Conservation (phyloP, 345 rosid genomes). For the Populus davidiana region DNA sequence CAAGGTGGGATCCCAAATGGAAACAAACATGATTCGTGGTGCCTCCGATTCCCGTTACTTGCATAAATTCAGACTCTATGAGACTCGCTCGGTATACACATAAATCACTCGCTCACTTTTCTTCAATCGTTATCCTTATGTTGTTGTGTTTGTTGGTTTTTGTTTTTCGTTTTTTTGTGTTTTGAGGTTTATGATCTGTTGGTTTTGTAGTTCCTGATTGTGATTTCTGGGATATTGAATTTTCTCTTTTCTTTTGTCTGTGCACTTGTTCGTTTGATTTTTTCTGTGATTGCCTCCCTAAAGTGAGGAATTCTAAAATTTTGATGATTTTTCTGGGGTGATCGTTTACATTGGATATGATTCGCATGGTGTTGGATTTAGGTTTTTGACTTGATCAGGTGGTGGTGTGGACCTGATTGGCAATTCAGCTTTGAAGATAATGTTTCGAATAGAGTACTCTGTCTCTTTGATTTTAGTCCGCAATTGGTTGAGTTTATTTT, state of each 20-base stretch:
- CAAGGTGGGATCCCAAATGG: constrained; percentile 11
- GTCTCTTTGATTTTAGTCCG: background rate
- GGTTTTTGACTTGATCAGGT: background rate
- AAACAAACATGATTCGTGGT: constrained; percentile 20
- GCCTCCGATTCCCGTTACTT: constrained; percentile 40
- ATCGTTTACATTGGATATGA: constrained; percentile 4
- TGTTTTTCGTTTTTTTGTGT: background rate
- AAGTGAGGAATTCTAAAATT: background rate
- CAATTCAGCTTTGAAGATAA: background rate
- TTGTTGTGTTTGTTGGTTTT: background rate
- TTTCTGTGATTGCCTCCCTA: background rate
- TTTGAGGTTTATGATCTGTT: background rate
- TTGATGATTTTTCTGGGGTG: background rate
- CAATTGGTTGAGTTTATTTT: background rate
- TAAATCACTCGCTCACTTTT: background rate
- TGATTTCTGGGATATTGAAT: background rate
- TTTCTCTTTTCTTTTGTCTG: background rate
- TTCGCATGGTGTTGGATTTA: background rate
- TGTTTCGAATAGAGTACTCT: background rate
- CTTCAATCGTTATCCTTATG: background rate
- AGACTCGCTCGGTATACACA: constrained; percentile 71
- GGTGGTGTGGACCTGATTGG: background rate
- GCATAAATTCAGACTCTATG: constrained; percentile 81
- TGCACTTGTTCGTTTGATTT: too few species aligned
- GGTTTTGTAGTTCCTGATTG: background rate